Base-by-base conservation (phyloP, 1,139 yeast species). In the Kodamaea anthophila region DNA sequence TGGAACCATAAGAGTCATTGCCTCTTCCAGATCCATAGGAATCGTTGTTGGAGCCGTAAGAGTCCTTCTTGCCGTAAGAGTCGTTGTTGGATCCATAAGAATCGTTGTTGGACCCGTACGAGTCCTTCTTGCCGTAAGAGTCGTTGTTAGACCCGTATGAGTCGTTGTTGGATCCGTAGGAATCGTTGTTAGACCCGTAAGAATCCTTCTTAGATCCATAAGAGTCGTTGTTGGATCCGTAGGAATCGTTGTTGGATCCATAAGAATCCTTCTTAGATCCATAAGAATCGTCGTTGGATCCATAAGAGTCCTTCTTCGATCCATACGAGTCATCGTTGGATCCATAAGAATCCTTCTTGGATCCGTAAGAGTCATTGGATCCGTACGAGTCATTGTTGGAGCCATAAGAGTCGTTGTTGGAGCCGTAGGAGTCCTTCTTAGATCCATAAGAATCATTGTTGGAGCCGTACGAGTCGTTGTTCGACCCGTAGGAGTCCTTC, bases 21-120 rank as follows among this genome's bases (percentile, higher is more conserved):
- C 31, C 26, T 29, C 30, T 31, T 9, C 47, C 41, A 4, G 45
- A 37, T 9, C 46, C 46, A 21, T 42, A 41, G 5, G 38, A 34
- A 30, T 41, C 43, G 23, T 32, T 19, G 24, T 29, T 20, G 9
- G 46, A 39, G 11, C 43, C 46, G 34, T 36, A 30, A 10, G 36
- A 5, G 32, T 35, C 30, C 21, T 24, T 19, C 12, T 27, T 22
- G 3, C 44, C 44, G 32, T 29, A 27, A 22, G 36, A 38, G 24
- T 32, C 23, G 8, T 25, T 24, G 32, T 31, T 34, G 14, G 40
- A 36, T 2, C 43, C 43, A 26, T 37, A 40, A 9, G 40, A 32
- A 30, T 35, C 39, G 20, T 29, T 23, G 13, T 33, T 29, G 31
- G 30, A 28, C n/a, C 41, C 34, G 23, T 35, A 35, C 6, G 29